Evolutionary conservation across 306 rosid genomes (phyloP), one percentile per base, ranked within the genome.

Genomic region (Morella rubra): DNA sequence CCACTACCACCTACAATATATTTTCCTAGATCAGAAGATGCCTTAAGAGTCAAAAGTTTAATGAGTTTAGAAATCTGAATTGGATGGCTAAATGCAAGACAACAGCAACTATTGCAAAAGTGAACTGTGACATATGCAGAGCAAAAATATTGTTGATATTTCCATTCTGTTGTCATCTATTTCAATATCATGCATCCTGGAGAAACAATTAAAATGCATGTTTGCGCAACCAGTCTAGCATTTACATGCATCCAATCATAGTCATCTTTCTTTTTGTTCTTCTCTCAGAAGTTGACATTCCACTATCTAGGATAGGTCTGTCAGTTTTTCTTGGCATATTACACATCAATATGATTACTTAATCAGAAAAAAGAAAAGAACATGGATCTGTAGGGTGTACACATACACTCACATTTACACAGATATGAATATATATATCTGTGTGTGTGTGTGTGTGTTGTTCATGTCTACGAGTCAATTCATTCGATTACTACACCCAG

Each of bases 1-100:
- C 84, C 79, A 81, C 78, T 56, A 73, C 71, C 81, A 81, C 81
- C 79, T 41, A 77, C 52, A 81, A 77, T 73, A 27, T 40, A 27
- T 41, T 67, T 53, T 12, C 40, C 69, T 32, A 32, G 67, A 66
- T 27, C 53, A 54, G 22, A 50, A 40, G 20, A 37, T 16, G 54
- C 67, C 69, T 55, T 32, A 46, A 15, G 41, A 71, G 74, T 76
- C 81, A 76, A 72, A 11, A 60, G 59, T 55, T 20, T 46, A 37
- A 72, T 64, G 59, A 76, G 76, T 62, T 46, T 64, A 53, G 11
- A 71, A 72, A 65, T 41, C 32, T 65, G 32, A 65, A 65, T 41
- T 8, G 18, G 19, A 40, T 65, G 50, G n/a, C 8, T 65, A 65
- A 65, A 14, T 65, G 41, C 18, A 27, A 41, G 69, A 65, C 22